Base-by-base conservation (phyloP, 345 rosid species). In the Draba incana region DNA sequence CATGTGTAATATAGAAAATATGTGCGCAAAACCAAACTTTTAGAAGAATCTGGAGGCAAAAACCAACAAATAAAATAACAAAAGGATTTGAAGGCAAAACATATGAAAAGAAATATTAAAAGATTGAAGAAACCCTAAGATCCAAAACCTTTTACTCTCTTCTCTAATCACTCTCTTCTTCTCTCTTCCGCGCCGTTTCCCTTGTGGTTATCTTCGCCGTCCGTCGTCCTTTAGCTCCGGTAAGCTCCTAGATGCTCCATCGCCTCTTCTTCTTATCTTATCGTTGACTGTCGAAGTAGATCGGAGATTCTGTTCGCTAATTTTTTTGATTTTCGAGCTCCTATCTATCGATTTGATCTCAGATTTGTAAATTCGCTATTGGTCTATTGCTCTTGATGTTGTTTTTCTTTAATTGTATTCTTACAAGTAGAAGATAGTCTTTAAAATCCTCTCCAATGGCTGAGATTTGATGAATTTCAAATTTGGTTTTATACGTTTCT, bases 101-200 rank as follows among this genome's bases (percentile, higher is more conserved):
- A 41, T 15, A 55, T 6, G 33, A 54, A 53, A 71, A 20, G 14
- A 44, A 46, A 50, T 11, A 24, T 52, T 50, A 3, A 61, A 45
- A 45, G 10, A 62, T 35, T 35, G 48, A 47, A 6, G 56, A 60
- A 72, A n/a, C 65, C 76, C 70, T 72, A 69, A 69, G 67, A 42
- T 49, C 52, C 45, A 41, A 69, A 47, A 69, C 24, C 39, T 59
- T 50, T 9, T 9, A 15, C 43, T 39, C 52, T 68, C 31, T n/a
- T 31, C 46, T 46, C 35, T 20, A 20, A 20, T 20, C 20, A 20
- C 20, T 20, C 43, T 39, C 52, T 68, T 6, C 16, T 0, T 60
- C 37, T 51, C 50, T 53, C 31, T 69, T 42, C 52, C 37, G 46
- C 68, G 67, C 75, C 71, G 71, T 45, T 56, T 61, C 54, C 28